Conservation (phyloP, 208 protist species). For the Leishmania guyanensis region DNA sequence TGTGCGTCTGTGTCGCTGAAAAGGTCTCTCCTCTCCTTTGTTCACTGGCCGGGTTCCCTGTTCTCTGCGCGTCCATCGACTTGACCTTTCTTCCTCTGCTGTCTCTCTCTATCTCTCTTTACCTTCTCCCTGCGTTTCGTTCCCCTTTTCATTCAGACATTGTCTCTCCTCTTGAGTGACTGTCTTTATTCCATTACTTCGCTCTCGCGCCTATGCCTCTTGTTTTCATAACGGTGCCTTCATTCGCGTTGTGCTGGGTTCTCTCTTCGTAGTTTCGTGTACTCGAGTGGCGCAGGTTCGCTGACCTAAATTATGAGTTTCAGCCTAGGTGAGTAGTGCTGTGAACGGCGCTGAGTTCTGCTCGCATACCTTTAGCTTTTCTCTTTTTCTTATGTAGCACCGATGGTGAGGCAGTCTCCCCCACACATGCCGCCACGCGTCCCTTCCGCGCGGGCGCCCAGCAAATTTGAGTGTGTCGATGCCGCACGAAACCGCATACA, state of each 20-base stretch:
- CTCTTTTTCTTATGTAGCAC: neutral
- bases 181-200: neutral
- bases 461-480: neutral
- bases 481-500: neutral
- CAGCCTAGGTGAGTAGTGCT: neutral
- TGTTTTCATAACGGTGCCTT: neutral
- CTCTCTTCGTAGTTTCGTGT: neutral
- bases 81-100: neutral
- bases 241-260: neutral
- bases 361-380: neutral
- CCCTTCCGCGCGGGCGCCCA: neutral
- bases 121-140: neutral
- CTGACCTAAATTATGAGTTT: neutral
- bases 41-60: neutral
- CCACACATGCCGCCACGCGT: neutral
- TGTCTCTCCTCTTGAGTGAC: neutral
- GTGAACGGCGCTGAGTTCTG: neutral
- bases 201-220: neutral
- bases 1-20: neutral
- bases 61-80: neutral
- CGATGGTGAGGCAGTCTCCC: neutral
- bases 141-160: neutral
- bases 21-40: neutral
- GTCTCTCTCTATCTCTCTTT: neutral
- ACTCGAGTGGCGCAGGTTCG: neutral